These are phyloP conservation scores for Nepenthes mirabilis DNA, from an alignment of 148 eudicot genomes.

Conservation along the genomic window DNA sequence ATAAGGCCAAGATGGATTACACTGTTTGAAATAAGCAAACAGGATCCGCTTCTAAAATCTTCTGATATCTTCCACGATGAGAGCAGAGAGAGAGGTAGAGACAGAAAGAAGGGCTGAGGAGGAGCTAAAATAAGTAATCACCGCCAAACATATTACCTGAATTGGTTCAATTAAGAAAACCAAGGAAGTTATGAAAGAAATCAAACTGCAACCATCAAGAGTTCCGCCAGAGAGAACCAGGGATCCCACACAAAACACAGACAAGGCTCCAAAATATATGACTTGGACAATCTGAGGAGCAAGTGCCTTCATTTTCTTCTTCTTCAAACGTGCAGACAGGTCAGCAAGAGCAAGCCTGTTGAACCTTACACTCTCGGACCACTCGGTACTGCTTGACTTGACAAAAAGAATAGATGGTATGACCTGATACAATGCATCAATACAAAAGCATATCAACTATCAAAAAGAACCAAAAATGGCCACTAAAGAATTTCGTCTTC, in stretches of 20 bases:
- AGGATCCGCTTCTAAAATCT: too few species aligned
- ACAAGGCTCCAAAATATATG: slow-evolving; percentile 60
- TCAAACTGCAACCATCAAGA: slow-evolving; percentile 36
- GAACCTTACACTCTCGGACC: slow-evolving; percentile 62
- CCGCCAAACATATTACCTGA: slow-evolving; percentile 37
- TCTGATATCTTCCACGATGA: too few species aligned
- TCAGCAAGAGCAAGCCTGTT: slow-evolving; percentile 59
- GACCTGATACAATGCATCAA: slow-evolving; percentile 38
- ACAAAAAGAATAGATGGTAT: slow-evolving; percentile 81
- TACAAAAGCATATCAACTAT: neutral
- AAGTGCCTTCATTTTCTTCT: slow-evolving; percentile 87
- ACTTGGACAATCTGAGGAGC: slow-evolving; percentile 75
- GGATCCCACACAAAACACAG: slow-evolving; percentile 46
- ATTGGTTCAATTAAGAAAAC: slow-evolving; percentile 78
- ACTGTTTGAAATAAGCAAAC: too few species aligned
- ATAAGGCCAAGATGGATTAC: too few species aligned
- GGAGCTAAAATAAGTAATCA: neutral
- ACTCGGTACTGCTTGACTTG: slow-evolving; percentile 85
- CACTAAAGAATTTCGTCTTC: too few species aligned
- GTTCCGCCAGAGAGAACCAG: slow-evolving; percentile 47
- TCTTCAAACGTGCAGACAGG: slow-evolving; percentile 33
- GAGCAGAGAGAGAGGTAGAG: neutral
- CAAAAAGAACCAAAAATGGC: neutral
- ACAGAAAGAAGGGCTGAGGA: neutral
- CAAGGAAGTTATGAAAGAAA: slow-evolving; percentile 80